Conservation (phyloP, 2,329 filamentous ascomycete genomes). For the Cytospora chrysosperma region DNA sequence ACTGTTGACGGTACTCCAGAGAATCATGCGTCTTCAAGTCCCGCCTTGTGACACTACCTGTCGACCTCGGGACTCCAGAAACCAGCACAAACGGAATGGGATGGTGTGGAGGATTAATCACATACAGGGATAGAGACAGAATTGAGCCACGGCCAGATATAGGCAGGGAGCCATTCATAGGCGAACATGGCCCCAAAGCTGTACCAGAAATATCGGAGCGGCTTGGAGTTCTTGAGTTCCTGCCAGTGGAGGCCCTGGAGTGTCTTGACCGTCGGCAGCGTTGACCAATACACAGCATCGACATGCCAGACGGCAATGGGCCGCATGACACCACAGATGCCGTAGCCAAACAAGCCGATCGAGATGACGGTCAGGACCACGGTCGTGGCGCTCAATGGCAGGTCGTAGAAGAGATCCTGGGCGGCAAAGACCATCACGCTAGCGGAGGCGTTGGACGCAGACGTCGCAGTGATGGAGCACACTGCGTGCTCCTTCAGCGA, state of each 20-base stretch:
- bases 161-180: conserved; percentile 55
- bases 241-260: conserved; percentile 57
- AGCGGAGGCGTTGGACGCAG: conserved; percentile 48
- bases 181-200: conserved; percentile 46
- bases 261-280: conserved; percentile 51
- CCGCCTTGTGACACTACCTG: neutral
- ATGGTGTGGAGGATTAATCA: neutral
- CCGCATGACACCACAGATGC: conserved; percentile 51
- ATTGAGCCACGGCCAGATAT: conserved; percentile 56
- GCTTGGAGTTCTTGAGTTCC: conserved; percentile 48
- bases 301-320: conserved; percentile 56
- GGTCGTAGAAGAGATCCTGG: conserved; percentile 51
- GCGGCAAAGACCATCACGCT: conserved; percentile 46
- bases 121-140: conserved; percentile 47
- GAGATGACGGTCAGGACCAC: conserved; percentile 51
- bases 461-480: conserved; percentile 53
- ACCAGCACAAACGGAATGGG: neutral
- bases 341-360: conserved; percentile 56
- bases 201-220: conserved; percentile 53
- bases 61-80: no score
- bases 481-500: conserved; percentile 56
- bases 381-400: conserved; percentile 45
- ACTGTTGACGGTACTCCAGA: neutral
- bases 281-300: conserved; percentile 57
- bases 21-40: neutral